phyloP scores from a whole-genome alignment of 1,284 basidiomycete genomes.

The Cystobasidium sp. region DNA sequence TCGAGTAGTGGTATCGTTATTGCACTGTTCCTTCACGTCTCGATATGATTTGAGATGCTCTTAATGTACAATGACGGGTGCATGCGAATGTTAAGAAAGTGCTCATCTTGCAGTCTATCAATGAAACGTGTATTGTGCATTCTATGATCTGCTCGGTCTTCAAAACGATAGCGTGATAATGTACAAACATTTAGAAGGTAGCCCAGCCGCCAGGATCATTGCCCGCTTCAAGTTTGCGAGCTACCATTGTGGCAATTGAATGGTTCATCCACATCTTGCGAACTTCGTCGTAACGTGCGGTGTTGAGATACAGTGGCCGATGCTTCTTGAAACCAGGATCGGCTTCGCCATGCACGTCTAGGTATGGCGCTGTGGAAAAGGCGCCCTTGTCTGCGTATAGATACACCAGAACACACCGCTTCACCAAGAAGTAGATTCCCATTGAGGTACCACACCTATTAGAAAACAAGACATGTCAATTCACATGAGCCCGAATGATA shows the following conservation, averaged over 20 bases:
- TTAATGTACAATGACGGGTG: constrained; percentile 10
- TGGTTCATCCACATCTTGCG: constrained; percentile 88
- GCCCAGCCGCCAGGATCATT: constrained; percentile 94
- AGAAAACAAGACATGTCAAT: background rate
- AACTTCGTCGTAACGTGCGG: constrained; percentile 87
- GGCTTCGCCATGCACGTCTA: constrained; percentile 92
- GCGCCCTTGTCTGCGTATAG: constrained; percentile 86
- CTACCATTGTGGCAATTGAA: constrained; percentile 85
- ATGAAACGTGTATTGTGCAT: background rate
- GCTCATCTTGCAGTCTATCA: background rate
- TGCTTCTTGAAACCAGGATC: constrained; percentile 89
- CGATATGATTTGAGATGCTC: background rate
- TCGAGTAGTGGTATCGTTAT: background rate
- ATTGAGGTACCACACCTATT: constrained; percentile 83
- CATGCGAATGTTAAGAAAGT: background rate
- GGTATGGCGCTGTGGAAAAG: constrained; percentile 86
- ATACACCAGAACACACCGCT: constrained; percentile 89
- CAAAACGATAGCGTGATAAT: constrained; percentile 42
- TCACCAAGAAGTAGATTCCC: constrained; percentile 89
- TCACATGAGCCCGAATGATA: background rate
- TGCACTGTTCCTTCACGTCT: background rate
- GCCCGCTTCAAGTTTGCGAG: constrained; percentile 82
- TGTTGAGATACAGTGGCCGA: constrained; percentile 83
- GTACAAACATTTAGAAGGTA: constrained; percentile 64
- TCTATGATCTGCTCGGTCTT: background rate